Evolutionary conservation across 2,329 filamentous ascomycete genomes (phyloP).

Genomic region (Alternaria hordeiaustralica): DNA sequence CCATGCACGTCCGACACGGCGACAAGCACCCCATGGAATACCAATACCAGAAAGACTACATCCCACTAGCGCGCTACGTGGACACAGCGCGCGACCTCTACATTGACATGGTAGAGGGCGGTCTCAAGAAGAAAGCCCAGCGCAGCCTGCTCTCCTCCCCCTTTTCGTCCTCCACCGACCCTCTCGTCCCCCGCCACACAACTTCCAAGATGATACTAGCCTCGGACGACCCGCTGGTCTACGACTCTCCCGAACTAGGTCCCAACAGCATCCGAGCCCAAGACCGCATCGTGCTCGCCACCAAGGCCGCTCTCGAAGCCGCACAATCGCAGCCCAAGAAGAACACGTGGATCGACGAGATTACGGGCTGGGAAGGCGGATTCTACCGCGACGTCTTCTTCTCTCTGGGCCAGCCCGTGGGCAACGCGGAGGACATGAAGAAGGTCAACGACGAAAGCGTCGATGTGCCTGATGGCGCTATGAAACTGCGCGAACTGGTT

Average conservation of each 20-base stretch:
- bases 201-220: constrained; percentile 66
- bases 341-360: constrained; percentile 71
- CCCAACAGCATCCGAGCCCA: constrained; percentile 65
- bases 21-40: constrained; percentile 79
- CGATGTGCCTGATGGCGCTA: constrained; percentile 55
- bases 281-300: constrained; percentile 76
- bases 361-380: constrained; percentile 85
- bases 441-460: constrained; percentile 24
- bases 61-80: constrained; percentile 74
- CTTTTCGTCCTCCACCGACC: constrained; percentile 18
- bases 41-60: constrained; percentile 78
- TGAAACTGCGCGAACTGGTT: constrained; percentile 74
- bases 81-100: constrained; percentile 63
- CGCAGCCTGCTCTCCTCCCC: constrained; percentile 10
- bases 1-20: constrained; percentile 80
- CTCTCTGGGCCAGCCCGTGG: constrained; percentile 65
- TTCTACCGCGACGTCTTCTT: constrained; percentile 85
- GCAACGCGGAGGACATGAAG: constrained; percentile 36
- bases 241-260: constrained; percentile 69
- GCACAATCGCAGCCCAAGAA: constrained; percentile 39
- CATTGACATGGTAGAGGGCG: constrained; percentile 53
- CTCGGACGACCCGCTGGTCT: constrained; percentile 81
- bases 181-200: constrained; percentile 34
- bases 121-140: neutral
- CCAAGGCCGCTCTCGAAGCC: constrained; percentile 61